Base-by-base conservation (phyloP, 257 asterid genomes). In the Gentiana straminea region DNA sequence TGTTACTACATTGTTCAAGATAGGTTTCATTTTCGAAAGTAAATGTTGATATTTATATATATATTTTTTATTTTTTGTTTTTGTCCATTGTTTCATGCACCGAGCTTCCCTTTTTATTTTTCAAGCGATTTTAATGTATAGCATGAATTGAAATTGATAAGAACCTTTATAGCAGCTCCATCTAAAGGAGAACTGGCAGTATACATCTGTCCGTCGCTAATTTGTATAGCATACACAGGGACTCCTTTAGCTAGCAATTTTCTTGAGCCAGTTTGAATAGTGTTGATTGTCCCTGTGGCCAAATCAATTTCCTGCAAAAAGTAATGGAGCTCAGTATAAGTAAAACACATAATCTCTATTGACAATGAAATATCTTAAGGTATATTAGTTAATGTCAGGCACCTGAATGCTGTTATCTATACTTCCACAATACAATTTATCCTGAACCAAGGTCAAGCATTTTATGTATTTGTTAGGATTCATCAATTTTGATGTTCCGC, bases 361-460 rank as follows among this genome's bases (percentile, higher is more conserved):
- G 8, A 13, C n/a, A 59, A 53, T 8, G 1, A 32, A 35, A 43
- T 32, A 35, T 38, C 36, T 7, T 10, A 15, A 33, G 4, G 8
- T 9, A 9, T 11, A 12, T 35, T 5, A 34, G 6, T 56, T n/a
- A 37, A 34, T 34, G 43, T 58, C 44, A 56, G n/a, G 52, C 49
- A 86, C 96, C 94, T 87, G 96, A 68, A 88, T 80, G 88, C 96
- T 88, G 51, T 38, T 75, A 74, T 88, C 96, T 3, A 69, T 73
- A 56, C 95, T 82, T 51, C 96, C 96, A 68, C 94, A 84, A 64
- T 88, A 88, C 45, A 88, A 63, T 67, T 77, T 88, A 43, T 83
- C 89, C 44, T 81, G 81, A 41, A 77, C 79, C 35, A 84, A 79
- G 65, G 86, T 73, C 77, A 81, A 65, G 60, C 88, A 72, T 77